Evolutionary conservation across 352 stramenopile species (phyloP).

Genomic region (Phytophthora macrochlamydospora): DNA sequence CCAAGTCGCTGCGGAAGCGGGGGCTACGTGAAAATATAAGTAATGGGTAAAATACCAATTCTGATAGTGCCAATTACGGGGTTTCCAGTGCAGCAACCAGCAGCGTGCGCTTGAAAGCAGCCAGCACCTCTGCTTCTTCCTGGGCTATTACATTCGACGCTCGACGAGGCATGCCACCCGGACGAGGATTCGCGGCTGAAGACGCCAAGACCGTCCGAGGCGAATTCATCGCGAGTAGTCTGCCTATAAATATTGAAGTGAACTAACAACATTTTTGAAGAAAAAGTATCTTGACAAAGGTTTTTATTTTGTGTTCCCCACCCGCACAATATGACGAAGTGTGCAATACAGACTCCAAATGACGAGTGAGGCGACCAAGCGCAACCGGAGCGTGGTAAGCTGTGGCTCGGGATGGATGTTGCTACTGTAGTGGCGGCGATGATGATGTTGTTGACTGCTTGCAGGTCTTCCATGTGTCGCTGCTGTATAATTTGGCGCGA

Average conservation of each 20-base stretch:
- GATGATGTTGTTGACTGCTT: slow-evolving; percentile 4
- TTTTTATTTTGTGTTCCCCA: not conserved
- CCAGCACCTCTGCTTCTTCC: slow-evolving; percentile 16
- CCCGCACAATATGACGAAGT: not conserved
- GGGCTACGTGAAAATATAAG: slow-evolving; percentile 22
- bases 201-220: not conserved
- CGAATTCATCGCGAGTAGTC: slow-evolving; percentile 8
- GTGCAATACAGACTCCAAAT: not conserved
- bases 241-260: slow-evolving; percentile 3
- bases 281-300: not conserved
- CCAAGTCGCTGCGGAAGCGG: slow-evolving; percentile 62
- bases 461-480: slow-evolving; percentile 78
- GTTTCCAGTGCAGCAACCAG: slow-evolving; percentile 53
- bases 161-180: slow-evolving; percentile 2
- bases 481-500: slow-evolving; percentile 77
- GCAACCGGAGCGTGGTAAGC: slow-evolving; percentile 37
- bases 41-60: not conserved
- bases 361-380: slow-evolving; percentile 7
- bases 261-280: not conserved
- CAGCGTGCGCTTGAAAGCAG: slow-evolving; percentile 40
- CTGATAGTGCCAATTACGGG: slow-evolving; percentile 28
- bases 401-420: not conserved
- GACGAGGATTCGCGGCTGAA: not conserved
- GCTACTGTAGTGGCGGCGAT: not conserved
- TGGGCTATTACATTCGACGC: not conserved